These are phyloP conservation scores for Stropharia rugosoannulata DNA, from an alignment of 768 basidiomycete species.

Conservation along the genomic window DNA sequence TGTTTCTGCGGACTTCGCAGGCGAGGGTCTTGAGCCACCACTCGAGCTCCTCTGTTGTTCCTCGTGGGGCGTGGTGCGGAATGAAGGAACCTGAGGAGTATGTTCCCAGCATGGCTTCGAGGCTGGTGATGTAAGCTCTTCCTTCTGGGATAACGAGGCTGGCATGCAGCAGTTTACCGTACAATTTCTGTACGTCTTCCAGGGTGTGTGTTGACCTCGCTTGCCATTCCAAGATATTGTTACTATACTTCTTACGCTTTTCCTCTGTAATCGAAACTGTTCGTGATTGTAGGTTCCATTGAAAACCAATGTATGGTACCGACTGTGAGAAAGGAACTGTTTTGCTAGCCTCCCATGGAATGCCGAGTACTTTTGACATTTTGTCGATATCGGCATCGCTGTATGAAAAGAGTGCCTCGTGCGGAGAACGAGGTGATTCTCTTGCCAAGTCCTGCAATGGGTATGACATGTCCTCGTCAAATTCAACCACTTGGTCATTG, in stretches of 20 bases:
- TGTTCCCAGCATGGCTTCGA: no score
- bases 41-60: no score
- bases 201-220: slow-evolving; percentile 22
- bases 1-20: no score
- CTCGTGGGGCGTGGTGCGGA: no score
- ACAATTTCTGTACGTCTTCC: slow-evolving; percentile 31
- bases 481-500: slow-evolving; percentile 21
- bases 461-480: slow-evolving; percentile 26
- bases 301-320: slow-evolving; percentile 22
- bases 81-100: no score
- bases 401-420: slow-evolving; percentile 8
- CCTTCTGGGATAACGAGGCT: no score
- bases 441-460: slow-evolving; percentile 24
- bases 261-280: slow-evolving; percentile 15
- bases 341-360: slow-evolving; percentile 20
- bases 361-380: slow-evolving; percentile 22
- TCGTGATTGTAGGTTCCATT: slow-evolving; percentile 18
- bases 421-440: background rate
- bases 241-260: slow-evolving; percentile 23
- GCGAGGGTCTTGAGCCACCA: no score
- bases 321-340: slow-evolving; percentile 10
- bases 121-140: no score
- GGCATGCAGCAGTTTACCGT: no score
- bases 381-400: slow-evolving; percentile 28
- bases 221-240: slow-evolving; percentile 26